These are phyloP conservation scores for Aureobasidium sp. DNA, from an alignment of 2,329 filamentous ascomycete genomes.

Conservation along the genomic window DNA sequence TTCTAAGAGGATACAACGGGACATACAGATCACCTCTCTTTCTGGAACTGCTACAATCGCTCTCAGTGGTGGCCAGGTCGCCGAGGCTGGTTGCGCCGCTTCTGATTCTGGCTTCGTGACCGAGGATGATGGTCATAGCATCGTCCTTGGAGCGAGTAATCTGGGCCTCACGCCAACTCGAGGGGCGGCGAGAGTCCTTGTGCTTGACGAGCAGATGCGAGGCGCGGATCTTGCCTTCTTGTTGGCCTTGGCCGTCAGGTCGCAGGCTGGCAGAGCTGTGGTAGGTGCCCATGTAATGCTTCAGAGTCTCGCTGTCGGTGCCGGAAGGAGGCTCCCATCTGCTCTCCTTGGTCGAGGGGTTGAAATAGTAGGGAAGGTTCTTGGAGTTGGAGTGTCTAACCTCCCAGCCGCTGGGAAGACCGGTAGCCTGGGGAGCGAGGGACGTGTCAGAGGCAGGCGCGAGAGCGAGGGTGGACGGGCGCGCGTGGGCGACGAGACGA, in stretches of 20 bases:
- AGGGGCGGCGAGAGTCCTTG: slow-evolving; percentile 74
- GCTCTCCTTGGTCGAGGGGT: slow-evolving; percentile 75
- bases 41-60: slow-evolving; percentile 89
- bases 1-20: background rate
- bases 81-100: slow-evolving; percentile 62
- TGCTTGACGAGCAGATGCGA: slow-evolving; percentile 95
- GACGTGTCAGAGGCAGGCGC: background rate
- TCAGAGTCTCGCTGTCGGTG: slow-evolving; percentile 87
- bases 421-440: slow-evolving; percentile 41
- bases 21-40: slow-evolving; percentile 83
- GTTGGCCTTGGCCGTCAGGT: slow-evolving; percentile 24
- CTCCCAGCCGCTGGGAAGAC: slow-evolving; percentile 84
- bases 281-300: slow-evolving; percentile 85
- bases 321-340: slow-evolving; percentile 88
- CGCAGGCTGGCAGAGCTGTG: slow-evolving; percentile 56
- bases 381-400: slow-evolving; percentile 97
- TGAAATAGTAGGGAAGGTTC: slow-evolving; percentile 99
- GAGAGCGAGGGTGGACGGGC: background rate
- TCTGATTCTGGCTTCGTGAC: slow-evolving; percentile 69
- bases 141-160: slow-evolving; percentile 88
- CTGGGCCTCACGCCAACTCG: slow-evolving; percentile 85
- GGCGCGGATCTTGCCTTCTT: slow-evolving; percentile 80
- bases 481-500: slow-evolving; percentile 26
- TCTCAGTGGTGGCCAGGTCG: slow-evolving; percentile 80
- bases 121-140: slow-evolving; percentile 68